A percentile compares a stretch with the other conserved stretches of the same genome.
Evolutionary conservation across 148 eudicot genomes (phyloP).

Genomic region (Persicaria tinctoria): DNA sequence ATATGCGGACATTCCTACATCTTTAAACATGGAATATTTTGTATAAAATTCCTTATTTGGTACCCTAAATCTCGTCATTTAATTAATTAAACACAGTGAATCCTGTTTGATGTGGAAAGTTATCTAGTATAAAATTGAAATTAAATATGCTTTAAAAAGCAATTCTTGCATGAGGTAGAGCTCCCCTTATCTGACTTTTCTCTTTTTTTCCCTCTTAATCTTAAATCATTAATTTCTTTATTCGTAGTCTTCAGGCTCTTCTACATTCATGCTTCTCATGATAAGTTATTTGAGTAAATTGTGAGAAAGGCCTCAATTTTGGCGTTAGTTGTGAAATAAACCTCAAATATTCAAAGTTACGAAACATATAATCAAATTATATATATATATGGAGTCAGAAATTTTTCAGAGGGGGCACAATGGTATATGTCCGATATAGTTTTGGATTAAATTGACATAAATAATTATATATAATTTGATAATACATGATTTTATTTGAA

Average conservation of each 20-base stretch:
- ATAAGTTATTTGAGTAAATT: neutral
- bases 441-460: too few relatives aligned
- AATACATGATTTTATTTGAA: too few relatives aligned
- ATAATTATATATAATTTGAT: too few relatives aligned
- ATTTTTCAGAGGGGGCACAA: too few relatives aligned
- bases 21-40: constrained; percentile 39
- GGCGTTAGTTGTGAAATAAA: too few relatives aligned
- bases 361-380: too few relatives aligned
- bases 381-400: too few relatives aligned
- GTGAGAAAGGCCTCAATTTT: too few relatives aligned
- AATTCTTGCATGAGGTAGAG: constrained; percentile 1
- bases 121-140: constrained; percentile 6
- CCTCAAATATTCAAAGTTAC: too few relatives aligned
- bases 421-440: too few relatives aligned
- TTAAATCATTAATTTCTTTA: constrained; percentile 1
- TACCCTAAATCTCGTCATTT: constrained; percentile 27
- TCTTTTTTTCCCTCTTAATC: neutral
- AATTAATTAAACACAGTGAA: constrained; percentile 38
- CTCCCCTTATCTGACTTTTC: constrained; percentile 9
- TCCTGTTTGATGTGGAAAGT: constrained; percentile 59
- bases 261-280: constrained; percentile 13
- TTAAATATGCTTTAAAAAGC: neutral
- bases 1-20: constrained; percentile 21
- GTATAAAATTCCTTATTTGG: constrained; percentile 22
- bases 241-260: neutral